These are phyloP conservation scores for Fusarium siculi DNA, from an alignment of 2,329 filamentous ascomycete genomes.

Conservation along the genomic window DNA sequence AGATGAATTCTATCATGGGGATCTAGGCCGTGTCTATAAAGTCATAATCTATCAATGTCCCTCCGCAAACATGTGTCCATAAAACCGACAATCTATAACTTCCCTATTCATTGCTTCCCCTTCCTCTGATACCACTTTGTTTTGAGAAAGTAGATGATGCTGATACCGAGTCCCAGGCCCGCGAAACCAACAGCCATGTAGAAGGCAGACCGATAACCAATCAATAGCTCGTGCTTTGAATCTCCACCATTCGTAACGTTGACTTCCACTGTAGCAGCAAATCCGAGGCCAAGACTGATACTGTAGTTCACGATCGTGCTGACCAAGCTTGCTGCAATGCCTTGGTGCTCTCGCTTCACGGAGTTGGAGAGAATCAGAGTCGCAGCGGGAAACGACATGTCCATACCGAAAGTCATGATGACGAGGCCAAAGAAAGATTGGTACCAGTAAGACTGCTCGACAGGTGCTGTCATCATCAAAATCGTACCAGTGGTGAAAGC, in stretches of 20 bases:
- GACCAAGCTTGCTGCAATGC: slow-evolving; percentile 64
- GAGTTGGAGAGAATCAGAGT: slow-evolving; percentile 69
- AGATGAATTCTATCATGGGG: background rate
- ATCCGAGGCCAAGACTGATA: slow-evolving; percentile 72
- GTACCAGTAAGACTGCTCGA: slow-evolving; percentile 70
- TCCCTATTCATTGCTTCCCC: background rate
- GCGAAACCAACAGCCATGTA: slow-evolving; percentile 31
- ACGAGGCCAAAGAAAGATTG: slow-evolving; percentile 69
- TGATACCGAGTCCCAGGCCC: slow-evolving; percentile 18
- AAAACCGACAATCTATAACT: too few relatives aligned
- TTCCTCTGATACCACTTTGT: slow-evolving; percentile 16
- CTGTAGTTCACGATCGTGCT: slow-evolving; percentile 76
- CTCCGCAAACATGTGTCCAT: background rate
- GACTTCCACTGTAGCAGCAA: slow-evolving; percentile 72
- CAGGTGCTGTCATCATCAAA: slow-evolving; percentile 60
- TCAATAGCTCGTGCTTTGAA: slow-evolving; percentile 14
- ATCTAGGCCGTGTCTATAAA: background rate
- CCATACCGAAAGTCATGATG: slow-evolving; percentile 69
- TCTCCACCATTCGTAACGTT: slow-evolving; percentile 46
- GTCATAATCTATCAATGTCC: background rate
- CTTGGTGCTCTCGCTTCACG: slow-evolving; percentile 57
- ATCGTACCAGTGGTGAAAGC: slow-evolving; percentile 57
- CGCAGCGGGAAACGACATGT: slow-evolving; percentile 73
- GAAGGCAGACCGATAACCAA: slow-evolving; percentile 21
- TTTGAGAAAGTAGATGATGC: slow-evolving; percentile 27